Percentiles rank a stretch among this genome's conserved stretches.
phyloP scores from a whole-genome alignment of 768 basidiomycete species.

The Hericium coralloides region DNA sequence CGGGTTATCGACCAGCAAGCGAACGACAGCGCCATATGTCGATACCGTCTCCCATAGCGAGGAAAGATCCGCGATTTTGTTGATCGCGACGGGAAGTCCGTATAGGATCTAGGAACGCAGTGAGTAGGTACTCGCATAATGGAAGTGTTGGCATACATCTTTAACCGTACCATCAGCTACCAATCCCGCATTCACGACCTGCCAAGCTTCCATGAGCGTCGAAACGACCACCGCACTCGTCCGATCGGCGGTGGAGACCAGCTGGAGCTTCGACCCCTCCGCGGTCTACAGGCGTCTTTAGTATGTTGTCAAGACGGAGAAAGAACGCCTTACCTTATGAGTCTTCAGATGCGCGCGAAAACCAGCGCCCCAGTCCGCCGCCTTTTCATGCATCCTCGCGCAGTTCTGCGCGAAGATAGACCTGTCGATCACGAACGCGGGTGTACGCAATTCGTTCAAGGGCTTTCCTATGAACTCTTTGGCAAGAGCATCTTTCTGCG shows the following conservation, averaged over 20 bases:
- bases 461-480: slow-evolving; percentile 49
- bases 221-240: slow-evolving; percentile 67
- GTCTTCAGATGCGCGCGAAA: slow-evolving; percentile 85
- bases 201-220: slow-evolving; percentile 79
- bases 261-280: slow-evolving; percentile 67
- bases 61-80: slow-evolving; percentile 67
- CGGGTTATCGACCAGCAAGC: slow-evolving; percentile 69
- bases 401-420: slow-evolving; percentile 67
- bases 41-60: slow-evolving; percentile 46
- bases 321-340: slow-evolving; percentile 45
- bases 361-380: slow-evolving; percentile 53
- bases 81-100: slow-evolving; percentile 59
- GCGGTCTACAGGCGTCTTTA: slow-evolving; percentile 35
- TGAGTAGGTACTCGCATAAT: slow-evolving; percentile 3
- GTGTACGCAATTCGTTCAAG: slow-evolving; percentile 56
- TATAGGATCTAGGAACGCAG: slow-evolving; percentile 56
- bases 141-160: slow-evolving; percentile 34
- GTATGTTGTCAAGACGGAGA: not conserved
- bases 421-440: slow-evolving; percentile 72
- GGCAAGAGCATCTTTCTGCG: slow-evolving; percentile 41
- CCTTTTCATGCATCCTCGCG: slow-evolving; percentile 57
- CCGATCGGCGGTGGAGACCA: slow-evolving; percentile 41
- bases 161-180: slow-evolving; percentile 65
- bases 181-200: slow-evolving; percentile 56
- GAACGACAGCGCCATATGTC: slow-evolving; percentile 46